These are phyloP conservation scores for Magnaporthiopsis rhizophila DNA, from an alignment of 2,329 filamentous ascomycete species.

Conservation along the genomic window DNA sequence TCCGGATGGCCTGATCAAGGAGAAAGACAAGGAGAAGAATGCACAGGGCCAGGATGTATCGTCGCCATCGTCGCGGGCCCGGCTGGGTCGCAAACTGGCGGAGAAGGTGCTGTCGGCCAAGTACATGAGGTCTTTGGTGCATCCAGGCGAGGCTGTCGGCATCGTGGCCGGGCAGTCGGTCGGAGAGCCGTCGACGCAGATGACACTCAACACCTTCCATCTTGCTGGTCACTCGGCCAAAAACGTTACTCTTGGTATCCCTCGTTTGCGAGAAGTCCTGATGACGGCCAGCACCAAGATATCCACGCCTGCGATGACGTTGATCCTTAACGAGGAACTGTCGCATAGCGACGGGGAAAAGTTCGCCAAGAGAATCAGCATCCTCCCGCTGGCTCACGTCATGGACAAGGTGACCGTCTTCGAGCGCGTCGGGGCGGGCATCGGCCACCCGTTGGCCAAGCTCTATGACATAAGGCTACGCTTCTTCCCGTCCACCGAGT, in stretches of 20 bases:
- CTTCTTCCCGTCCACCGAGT: constrained; percentile 80
- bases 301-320: constrained; percentile 83
- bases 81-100: constrained; percentile 61
- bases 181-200: constrained; percentile 95
- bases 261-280: constrained; percentile 90
- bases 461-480: constrained; percentile 74
- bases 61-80: constrained; percentile 28
- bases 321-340: constrained; percentile 68
- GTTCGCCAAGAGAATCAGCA: constrained; percentile 89
- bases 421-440: constrained; percentile 68
- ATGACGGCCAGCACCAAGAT: constrained; percentile 93
- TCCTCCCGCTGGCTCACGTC: constrained; percentile 74
- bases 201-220: constrained; percentile 99
- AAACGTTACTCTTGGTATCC: constrained; percentile 97
- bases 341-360: constrained; percentile 59
- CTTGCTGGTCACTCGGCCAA: constrained; percentile 96
- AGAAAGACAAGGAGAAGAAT: constrained; percentile 29
- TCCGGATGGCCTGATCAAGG: constrained; percentile 49
- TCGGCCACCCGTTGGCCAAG: constrained; percentile 65
- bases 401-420: constrained; percentile 73
- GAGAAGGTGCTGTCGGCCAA: constrained; percentile 83
- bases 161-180: constrained; percentile 96
- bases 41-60: not conserved
- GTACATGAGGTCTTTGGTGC: constrained; percentile 84
- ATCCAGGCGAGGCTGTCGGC: constrained; percentile 92